Evolutionary conservation across 2,329 filamentous ascomycete genomes (phyloP).

Genomic region (Penicillium sp.): DNA sequence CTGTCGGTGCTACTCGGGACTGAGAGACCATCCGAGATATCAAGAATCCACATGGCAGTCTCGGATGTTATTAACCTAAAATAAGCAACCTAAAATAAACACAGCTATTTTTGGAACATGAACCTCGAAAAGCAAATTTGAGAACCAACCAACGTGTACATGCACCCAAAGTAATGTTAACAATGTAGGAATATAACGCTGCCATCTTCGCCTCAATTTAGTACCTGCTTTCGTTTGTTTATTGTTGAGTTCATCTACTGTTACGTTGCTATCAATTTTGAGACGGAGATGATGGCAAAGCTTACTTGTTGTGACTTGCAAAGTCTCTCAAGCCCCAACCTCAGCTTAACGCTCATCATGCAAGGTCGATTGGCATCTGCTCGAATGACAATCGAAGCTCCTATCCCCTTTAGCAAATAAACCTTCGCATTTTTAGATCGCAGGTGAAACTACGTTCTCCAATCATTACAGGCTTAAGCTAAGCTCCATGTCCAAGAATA

Average conservation of each 20-base stretch:
- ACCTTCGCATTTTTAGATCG: not conserved
- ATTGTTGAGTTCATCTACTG: not conserved
- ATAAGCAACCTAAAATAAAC: not conserved
- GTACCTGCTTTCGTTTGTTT: not conserved
- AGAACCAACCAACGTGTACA: not conserved
- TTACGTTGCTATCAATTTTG: not conserved
- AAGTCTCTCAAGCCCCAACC: not conserved
- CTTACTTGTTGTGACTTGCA: not conserved
- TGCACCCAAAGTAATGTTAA: not conserved
- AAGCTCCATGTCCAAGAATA: constrained; percentile 2
- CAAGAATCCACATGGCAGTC: not conserved
- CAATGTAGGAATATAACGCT: not conserved
- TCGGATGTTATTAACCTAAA: not conserved
- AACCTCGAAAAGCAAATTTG: not conserved
- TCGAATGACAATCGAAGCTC: not conserved
- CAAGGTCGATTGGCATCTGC: not conserved
- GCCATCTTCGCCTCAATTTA: not conserved
- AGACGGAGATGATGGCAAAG: not conserved
- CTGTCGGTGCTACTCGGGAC: not conserved
- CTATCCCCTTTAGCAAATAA: not conserved
- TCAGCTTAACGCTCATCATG: not conserved
- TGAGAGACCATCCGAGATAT: not conserved
- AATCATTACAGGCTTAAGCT: not conserved
- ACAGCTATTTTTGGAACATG: not conserved
- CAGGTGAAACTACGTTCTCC: not conserved